A percentile compares a stretch with the other conserved stretches of the same genome.
Evolutionary conservation across 352 stramenopile genomes (phyloP).

Genomic region (Globisporangium cederbergense): DNA sequence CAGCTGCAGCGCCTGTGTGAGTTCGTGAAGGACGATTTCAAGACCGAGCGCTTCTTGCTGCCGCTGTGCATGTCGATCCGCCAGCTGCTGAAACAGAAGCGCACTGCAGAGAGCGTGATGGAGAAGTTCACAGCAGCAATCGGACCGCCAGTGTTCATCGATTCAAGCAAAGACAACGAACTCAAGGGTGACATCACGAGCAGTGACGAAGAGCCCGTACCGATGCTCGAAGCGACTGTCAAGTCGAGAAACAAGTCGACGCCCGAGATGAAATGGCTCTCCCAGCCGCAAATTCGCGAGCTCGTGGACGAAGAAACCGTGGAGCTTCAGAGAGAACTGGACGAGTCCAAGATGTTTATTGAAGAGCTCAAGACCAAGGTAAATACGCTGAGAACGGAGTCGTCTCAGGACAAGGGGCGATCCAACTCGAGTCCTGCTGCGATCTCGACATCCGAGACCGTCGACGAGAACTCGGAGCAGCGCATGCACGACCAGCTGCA

Average conservation of each 20-base stretch:
- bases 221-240: background rate
- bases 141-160: slow-evolving; percentile 4
- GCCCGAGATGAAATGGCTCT: slow-evolving; percentile 3
- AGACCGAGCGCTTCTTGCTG: slow-evolving; percentile 1
- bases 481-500: background rate
- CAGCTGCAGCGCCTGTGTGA: background rate
- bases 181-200: background rate
- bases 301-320: slow-evolving; percentile 3
- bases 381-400: slow-evolving; percentile 16
- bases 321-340: slow-evolving; percentile 15
- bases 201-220: slow-evolving; percentile 1
- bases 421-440: background rate
- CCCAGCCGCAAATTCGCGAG: slow-evolving; percentile 3
- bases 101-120: background rate
- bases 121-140: slow-evolving; percentile 4
- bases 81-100: slow-evolving; percentile 9
- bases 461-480: background rate
- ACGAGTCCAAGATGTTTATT: slow-evolving; percentile 17
- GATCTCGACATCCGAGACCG: background rate
- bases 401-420: background rate
- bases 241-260: background rate
- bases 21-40: background rate
- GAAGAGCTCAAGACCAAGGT: slow-evolving; percentile 18
- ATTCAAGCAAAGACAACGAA: background rate
- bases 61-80: background rate